These are phyloP conservation scores for Pseudocercospora vitis DNA, from an alignment of 2,329 filamentous ascomycete species.

Conservation along the genomic window DNA sequence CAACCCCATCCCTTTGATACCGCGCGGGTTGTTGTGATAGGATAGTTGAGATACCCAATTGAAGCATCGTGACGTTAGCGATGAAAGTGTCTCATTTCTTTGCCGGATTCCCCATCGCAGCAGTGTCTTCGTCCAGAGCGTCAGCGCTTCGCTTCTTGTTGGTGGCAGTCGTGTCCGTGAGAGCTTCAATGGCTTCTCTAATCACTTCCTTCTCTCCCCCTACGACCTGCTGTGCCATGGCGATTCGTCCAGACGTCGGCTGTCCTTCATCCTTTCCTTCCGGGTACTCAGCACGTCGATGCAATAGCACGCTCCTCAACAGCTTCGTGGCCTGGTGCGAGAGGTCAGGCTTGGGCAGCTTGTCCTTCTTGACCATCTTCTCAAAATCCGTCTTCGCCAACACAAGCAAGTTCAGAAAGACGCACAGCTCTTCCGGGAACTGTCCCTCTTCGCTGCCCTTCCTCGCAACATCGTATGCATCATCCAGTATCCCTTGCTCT, in stretches of 20 bases:
- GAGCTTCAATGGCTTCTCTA: slow-evolving; percentile 48
- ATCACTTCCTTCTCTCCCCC: slow-evolving; percentile 71
- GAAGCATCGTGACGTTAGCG: slow-evolving; percentile 20
- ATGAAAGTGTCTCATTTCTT: slow-evolving; percentile 21
- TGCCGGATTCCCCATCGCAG: slow-evolving; percentile 21
- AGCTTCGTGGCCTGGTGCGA: slow-evolving; percentile 41
- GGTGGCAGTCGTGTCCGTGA: slow-evolving; percentile 18
- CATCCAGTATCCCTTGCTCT: slow-evolving; percentile 65
- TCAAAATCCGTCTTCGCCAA: slow-evolving; percentile 42
- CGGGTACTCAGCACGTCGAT: slow-evolving; percentile 54
- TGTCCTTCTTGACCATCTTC: slow-evolving; percentile 43
- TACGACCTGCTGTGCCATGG: slow-evolving; percentile 67
- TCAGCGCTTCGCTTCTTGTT: slow-evolving; percentile 29
- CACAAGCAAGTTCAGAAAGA: slow-evolving; percentile 49
- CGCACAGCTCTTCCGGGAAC: slow-evolving; percentile 44
- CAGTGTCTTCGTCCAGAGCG: slow-evolving; percentile 27
- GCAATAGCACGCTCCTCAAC: slow-evolving; percentile 42
- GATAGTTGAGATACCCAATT: slow-evolving; percentile 32
- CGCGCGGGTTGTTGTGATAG: slow-evolving; percentile 21
- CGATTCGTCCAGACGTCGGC: slow-evolving; percentile 45
- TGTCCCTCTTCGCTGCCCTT: slow-evolving; percentile 37
- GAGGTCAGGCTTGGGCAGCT: slow-evolving; percentile 44
- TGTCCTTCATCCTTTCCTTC: slow-evolving; percentile 36
- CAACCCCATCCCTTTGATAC: slow-evolving; percentile 4
- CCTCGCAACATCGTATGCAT: slow-evolving; percentile 62